A percentile compares a stretch with the other conserved stretches of the same genome.
These are phyloP conservation scores for Filosporella fistucella DNA, from an alignment of 495 filamentous ascomycete species.

Conservation along the genomic window DNA sequence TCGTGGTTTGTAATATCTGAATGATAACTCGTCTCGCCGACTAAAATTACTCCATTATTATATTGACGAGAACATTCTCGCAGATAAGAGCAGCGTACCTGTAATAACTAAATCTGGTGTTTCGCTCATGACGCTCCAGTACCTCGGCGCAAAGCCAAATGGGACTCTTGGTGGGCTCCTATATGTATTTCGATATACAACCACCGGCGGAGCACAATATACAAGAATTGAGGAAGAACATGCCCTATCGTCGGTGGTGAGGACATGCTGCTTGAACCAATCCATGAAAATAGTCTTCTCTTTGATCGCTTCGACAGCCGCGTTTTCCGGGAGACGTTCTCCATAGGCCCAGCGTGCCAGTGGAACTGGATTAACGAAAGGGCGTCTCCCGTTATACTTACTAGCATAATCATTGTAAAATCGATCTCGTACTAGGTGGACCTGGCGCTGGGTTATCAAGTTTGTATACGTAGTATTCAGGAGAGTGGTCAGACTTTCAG, in stretches of 20 bases:
- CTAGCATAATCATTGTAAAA: constrained; percentile 27
- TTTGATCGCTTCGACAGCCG: neutral
- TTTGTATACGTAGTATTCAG: neutral
- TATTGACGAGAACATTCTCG: constrained; percentile 29
- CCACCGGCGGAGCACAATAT: neutral
- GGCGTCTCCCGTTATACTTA: constrained; percentile 39
- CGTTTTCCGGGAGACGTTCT: neutral
- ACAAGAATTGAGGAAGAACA: neutral
- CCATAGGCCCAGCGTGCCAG: constrained; percentile 51
- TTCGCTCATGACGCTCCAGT: constrained; percentile 35
- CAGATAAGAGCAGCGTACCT: constrained; percentile 24
- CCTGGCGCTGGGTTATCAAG: neutral
- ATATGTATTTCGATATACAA: neutral
- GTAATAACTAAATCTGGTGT: constrained; percentile 30
- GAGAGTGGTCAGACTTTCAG: neutral
- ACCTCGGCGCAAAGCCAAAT: neutral
- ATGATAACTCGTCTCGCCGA: neutral
- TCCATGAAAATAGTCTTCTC: neutral
- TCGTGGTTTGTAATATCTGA: constrained; percentile 22
- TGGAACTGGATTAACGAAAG: constrained; percentile 50
- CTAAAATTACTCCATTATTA: neutral
- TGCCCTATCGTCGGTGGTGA: neutral
- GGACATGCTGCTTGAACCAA: neutral
- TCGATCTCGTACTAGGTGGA: neutral
- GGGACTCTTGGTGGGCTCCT: neutral